Evolutionary conservation across 2,329 filamentous ascomycete genomes (phyloP).

Genomic region (Lachnellula hyalina): DNA sequence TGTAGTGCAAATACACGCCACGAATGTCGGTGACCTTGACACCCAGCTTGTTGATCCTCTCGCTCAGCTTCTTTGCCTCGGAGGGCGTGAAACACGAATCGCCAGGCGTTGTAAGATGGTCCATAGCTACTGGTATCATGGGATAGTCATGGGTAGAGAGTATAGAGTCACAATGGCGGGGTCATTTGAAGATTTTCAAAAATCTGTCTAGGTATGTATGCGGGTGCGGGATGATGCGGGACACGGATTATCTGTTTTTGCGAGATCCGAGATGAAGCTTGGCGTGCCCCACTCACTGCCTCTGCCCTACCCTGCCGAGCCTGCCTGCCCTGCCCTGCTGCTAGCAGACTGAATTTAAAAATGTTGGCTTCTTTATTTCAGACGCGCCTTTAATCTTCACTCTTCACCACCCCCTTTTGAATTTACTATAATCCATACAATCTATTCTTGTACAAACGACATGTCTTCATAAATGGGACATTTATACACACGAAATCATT

Average conservation of each 20-base stretch:
- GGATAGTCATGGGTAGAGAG: background rate
- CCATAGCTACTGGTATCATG: background rate
- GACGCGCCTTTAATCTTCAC: background rate
- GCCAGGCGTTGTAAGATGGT: conserved; percentile 19
- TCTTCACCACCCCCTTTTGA: background rate
- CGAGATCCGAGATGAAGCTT: background rate
- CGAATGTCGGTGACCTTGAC: conserved; percentile 21
- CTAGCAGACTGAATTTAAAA: background rate
- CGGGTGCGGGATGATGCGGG: background rate
- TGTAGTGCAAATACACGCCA: conserved; percentile 29
- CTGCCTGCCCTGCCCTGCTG: too few species aligned
- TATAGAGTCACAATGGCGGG: background rate
- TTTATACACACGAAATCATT: background rate
- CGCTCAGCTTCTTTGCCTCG: conserved; percentile 26
- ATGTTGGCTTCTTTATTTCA: background rate
- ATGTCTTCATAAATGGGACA: conserved; percentile 1
- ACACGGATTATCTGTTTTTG: background rate
- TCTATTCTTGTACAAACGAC: conserved; percentile 5
- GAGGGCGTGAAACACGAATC: conserved; percentile 27
- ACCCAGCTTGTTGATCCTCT: conserved; percentile 16
- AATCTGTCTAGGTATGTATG: background rate
- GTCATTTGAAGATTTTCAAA: background rate
- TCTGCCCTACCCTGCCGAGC: too few species aligned
- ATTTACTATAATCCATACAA: background rate
- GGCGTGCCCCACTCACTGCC: background rate